Percentiles rank a stretch among this genome's conserved stretches.
phyloP scores from a whole-genome alignment of 768 basidiomycete species.

The Boletales sp. region DNA sequence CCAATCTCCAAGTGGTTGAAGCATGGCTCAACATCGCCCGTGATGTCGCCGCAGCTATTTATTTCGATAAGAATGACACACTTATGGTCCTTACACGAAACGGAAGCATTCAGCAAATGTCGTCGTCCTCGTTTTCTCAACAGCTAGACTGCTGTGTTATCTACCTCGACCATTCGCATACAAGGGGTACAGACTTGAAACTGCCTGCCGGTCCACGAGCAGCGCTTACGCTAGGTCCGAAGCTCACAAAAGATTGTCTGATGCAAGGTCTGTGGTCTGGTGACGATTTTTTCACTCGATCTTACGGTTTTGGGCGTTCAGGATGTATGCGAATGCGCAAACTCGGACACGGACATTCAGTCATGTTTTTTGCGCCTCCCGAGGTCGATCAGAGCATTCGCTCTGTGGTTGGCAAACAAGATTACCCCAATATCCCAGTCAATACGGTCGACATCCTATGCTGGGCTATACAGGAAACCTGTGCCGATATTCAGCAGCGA shows the following conservation, averaged over 20 bases:
- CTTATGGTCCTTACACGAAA: slow-evolving; percentile 22
- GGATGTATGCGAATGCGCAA: slow-evolving; percentile 50
- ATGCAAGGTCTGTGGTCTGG: slow-evolving; percentile 38
- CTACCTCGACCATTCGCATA: slow-evolving; percentile 37
- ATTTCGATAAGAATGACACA: slow-evolving; percentile 28
- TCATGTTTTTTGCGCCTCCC: slow-evolving; percentile 42
- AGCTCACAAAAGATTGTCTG: slow-evolving; percentile 46
- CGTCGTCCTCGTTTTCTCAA: slow-evolving; percentile 24
- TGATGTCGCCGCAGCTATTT: slow-evolving; percentile 19
- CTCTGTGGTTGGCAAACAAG: slow-evolving; percentile 11
- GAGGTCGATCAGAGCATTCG: slow-evolving; percentile 38
- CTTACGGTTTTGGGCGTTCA: slow-evolving; percentile 18
- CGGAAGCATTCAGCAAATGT: slow-evolving; percentile 16
- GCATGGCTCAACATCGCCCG: slow-evolving; percentile 35
- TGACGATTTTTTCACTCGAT: background rate
- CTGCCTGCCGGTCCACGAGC: slow-evolving; percentile 37
- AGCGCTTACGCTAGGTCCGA: slow-evolving; percentile 47
- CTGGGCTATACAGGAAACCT: slow-evolving; percentile 45
- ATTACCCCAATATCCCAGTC: background rate
- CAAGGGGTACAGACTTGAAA: slow-evolving; percentile 36
- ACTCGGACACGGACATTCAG: too few relatives aligned
- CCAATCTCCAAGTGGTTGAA: slow-evolving; percentile 36
- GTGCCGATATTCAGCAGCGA: slow-evolving; percentile 34
- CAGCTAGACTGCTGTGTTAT: slow-evolving; percentile 29
- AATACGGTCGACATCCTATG: slow-evolving; percentile 34